Percentiles rank a stretch among this genome's conserved stretches.
Evolutionary conservation across 768 basidiomycete species (phyloP).

Genomic region (Tylopilus intermedius): DNA sequence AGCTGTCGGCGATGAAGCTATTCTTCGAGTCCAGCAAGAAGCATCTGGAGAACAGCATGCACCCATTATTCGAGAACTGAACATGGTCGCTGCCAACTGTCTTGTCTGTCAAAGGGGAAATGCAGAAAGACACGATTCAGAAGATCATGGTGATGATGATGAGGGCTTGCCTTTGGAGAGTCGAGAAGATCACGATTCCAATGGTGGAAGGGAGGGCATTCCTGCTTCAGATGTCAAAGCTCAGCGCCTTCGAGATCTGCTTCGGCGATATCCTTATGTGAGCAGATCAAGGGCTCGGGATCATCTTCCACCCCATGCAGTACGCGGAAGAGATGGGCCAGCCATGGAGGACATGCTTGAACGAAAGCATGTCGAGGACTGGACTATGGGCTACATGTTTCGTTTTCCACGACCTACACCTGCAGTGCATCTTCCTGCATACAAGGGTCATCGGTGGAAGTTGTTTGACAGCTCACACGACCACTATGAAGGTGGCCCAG

Average conservation of each 20-base stretch:
- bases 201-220: background rate
- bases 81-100: background rate
- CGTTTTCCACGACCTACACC: background rate
- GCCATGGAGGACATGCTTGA: background rate
- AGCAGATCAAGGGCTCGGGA: background rate
- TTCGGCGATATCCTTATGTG: background rate
- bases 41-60: conserved; percentile 1
- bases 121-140: background rate
- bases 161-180: background rate
- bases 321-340: background rate
- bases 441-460: background rate
- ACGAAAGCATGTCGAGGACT: background rate
- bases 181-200: no score
- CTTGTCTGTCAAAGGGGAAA: background rate
- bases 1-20: background rate
- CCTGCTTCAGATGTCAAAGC: background rate
- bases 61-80: background rate
- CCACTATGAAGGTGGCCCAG: background rate
- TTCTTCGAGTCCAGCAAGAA: background rate
- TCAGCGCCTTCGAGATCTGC: background rate
- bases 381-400: background rate
- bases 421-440: background rate
- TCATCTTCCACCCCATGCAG: background rate
- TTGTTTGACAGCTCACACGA: background rate
- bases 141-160: background rate